Conservation (phyloP, 1,139 yeast species). For the Neolecta irregularis region DNA sequence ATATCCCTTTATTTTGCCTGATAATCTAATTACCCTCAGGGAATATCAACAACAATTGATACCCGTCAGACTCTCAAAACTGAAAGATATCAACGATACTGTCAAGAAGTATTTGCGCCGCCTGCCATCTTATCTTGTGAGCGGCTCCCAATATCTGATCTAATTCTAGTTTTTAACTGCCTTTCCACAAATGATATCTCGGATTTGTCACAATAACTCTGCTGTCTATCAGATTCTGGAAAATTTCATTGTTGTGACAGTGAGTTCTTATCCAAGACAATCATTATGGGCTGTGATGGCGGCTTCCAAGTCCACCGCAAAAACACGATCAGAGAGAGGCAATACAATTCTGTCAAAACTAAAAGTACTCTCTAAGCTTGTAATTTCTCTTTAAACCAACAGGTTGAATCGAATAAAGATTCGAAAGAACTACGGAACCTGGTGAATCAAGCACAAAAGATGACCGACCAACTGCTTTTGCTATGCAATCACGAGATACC, state of each 20-base stretch:
- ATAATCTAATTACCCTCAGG: slow-evolving; percentile 6
- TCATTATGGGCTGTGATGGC: slow-evolving; percentile 76
- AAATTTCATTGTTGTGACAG: slow-evolving; percentile 40
- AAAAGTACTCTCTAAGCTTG: slow-evolving; percentile 1
- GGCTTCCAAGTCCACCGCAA: slow-evolving; percentile 52
- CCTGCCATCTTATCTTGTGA: slow-evolving; percentile 40
- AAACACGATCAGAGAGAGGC: slow-evolving; percentile 41
- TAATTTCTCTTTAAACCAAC: neutral
- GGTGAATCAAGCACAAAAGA: slow-evolving; percentile 19
- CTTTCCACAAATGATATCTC: slow-evolving; percentile 68
- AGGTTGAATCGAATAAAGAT: slow-evolving; percentile 4
- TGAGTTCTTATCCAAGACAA: slow-evolving; percentile 59
- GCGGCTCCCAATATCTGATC: slow-evolving; percentile 22
- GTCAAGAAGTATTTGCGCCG: slow-evolving; percentile 30
- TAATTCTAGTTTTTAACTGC: slow-evolving; percentile 69
- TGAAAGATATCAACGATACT: slow-evolving; percentile 23
- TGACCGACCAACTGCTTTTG: slow-evolving; percentile 23
- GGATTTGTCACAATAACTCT: slow-evolving; percentile 51
- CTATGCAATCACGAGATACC: slow-evolving; percentile 26
- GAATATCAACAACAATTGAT: slow-evolving; percentile 8
- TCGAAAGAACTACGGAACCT: slow-evolving; percentile 11
- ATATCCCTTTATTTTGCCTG: neutral
- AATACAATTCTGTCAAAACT: slow-evolving; percentile 25
- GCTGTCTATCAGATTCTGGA: slow-evolving; percentile 43
- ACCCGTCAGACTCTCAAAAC: slow-evolving; percentile 15